Percentiles rank a stretch among this genome's conserved stretches.
Conservation (phyloP, 1,284 basidiomycete species). For the Ganoderma boninense region DNA sequence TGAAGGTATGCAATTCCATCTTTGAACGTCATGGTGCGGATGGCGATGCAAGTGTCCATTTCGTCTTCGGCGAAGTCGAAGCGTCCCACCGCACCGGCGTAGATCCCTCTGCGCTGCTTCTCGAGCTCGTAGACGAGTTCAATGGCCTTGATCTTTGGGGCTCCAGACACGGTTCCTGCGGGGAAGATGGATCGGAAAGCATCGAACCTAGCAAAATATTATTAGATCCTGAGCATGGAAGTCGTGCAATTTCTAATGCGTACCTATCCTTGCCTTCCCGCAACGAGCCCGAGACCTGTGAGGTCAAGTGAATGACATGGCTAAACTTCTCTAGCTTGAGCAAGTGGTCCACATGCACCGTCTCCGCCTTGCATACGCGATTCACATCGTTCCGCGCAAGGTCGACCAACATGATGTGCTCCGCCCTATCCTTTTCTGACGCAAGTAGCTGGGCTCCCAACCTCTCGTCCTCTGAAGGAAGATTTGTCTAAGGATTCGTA, state of each 20-base stretch:
- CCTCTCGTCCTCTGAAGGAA: conserved; percentile 80
- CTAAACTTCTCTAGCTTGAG: conserved; percentile 97
- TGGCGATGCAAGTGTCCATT: conserved; percentile 99
- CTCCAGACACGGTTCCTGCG: conserved; percentile 98
- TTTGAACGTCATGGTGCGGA: conserved; percentile 98
- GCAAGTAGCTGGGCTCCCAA: conserved; percentile 79
- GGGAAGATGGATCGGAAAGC: conserved; percentile 99
- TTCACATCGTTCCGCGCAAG: conserved; percentile 99
- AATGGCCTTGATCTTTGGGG: conserved; percentile 98
- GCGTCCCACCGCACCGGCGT: conserved; percentile 96
- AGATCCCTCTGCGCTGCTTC: conserved; percentile 91
- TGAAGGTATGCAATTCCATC: conserved; percentile 93
- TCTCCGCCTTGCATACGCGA: conserved; percentile 94
- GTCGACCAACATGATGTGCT: conserved; percentile 99
- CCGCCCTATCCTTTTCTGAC: conserved; percentile 95
- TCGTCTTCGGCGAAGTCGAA: conserved; percentile 96
- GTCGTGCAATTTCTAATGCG: not conserved
- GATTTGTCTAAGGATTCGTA: not conserved
- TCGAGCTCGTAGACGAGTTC: conserved; percentile 92
- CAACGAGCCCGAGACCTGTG: conserved; percentile 91
- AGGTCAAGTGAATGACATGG: conserved; percentile 98
- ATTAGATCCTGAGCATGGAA: not conserved
- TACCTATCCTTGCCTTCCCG: conserved; percentile 87
- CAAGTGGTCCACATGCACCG: conserved; percentile 95
- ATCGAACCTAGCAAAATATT: conserved; percentile 77